phyloP scores from a whole-genome alignment of 2,329 filamentous ascomycete species.

The Akanthomyces uredinophilus region DNA sequence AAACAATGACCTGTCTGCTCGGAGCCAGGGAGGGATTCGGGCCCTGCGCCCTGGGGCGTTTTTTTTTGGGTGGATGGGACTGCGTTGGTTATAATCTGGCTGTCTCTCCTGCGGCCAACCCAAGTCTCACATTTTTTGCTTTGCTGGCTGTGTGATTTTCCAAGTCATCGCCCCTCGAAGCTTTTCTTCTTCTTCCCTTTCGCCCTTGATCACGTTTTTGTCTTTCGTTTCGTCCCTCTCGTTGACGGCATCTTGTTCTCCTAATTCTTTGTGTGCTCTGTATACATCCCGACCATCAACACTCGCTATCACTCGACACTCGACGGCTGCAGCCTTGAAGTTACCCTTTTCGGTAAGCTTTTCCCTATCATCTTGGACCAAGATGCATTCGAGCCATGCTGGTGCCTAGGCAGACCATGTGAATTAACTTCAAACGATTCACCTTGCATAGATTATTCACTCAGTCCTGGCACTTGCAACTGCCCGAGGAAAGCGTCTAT shows the following conservation, averaged over 20 bases:
- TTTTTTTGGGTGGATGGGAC: background rate
- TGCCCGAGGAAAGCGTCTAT: background rate
- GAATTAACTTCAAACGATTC: background rate
- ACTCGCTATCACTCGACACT: background rate
- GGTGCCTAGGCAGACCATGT: background rate
- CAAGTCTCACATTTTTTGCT: slow-evolving; percentile 14
- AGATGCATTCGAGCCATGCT: background rate
- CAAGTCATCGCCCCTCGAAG: background rate
- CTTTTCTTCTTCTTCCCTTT: background rate
- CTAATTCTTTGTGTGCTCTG: slow-evolving; percentile 5
- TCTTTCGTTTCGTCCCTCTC: slow-evolving; percentile 12
- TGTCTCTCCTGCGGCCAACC: slow-evolving; percentile 6
- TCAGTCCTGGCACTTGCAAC: background rate
- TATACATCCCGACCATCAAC: background rate
- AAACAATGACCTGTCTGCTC: background rate
- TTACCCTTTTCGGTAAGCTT: slow-evolving; percentile 14
- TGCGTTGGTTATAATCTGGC: slow-evolving; percentile 9
- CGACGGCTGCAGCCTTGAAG: background rate
- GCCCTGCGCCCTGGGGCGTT: background rate
- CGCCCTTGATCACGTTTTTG: background rate
- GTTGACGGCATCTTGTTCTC: slow-evolving; percentile 7
- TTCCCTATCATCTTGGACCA: background rate
- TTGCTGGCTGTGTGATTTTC: slow-evolving; percentile 6
- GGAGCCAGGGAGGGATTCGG: background rate
- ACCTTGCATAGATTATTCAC: background rate